These are phyloP conservation scores for Lobosporangium transversale DNA, from an alignment of 192 early-diverging fungal genomes.

Conservation along the genomic window DNA sequence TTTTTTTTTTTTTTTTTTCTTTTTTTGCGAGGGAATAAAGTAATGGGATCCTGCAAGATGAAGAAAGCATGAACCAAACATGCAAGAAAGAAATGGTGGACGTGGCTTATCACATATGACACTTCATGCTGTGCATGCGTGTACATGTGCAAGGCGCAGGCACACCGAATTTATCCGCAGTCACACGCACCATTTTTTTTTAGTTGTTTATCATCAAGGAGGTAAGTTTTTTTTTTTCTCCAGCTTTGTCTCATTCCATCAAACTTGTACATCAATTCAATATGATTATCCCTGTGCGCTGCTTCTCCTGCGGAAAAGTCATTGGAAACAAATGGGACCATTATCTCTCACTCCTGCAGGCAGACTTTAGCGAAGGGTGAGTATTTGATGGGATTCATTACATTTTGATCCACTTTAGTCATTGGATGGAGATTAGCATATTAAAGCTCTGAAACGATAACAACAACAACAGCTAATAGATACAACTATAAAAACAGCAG, in stretches of 20 bases:
- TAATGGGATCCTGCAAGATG: too few relatives aligned
- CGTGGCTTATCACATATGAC: not conserved
- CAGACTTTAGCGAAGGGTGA: slow-evolving; percentile 84
- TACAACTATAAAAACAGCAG: too few relatives aligned
- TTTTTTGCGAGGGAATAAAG: not conserved
- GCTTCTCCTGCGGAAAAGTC: slow-evolving; percentile 98
- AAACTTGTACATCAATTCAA: slow-evolving; percentile 26
- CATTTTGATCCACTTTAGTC: too few relatives aligned
- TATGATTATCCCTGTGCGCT: slow-evolving; percentile 99
- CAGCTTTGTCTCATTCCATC: not conserved
- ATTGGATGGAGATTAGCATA: too few relatives aligned
- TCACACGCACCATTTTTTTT: too few relatives aligned
- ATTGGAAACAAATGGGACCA: slow-evolving; percentile 97
- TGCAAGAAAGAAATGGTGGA: too few relatives aligned
- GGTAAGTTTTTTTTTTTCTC: not conserved
- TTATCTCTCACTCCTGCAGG: slow-evolving; percentile 83
- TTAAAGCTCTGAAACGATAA: too few relatives aligned
- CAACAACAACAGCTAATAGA: too few relatives aligned
- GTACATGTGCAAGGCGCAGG: too few relatives aligned
- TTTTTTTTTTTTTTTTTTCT: not conserved
- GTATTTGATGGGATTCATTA: not conserved
- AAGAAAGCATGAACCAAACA: too few relatives aligned
- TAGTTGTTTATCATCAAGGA: not conserved
- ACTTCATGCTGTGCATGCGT: too few relatives aligned
- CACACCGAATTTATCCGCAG: too few relatives aligned